Conservation (phyloP, 495 filamentous ascomycete genomes). For the Aspergillus homomorphus region DNA sequence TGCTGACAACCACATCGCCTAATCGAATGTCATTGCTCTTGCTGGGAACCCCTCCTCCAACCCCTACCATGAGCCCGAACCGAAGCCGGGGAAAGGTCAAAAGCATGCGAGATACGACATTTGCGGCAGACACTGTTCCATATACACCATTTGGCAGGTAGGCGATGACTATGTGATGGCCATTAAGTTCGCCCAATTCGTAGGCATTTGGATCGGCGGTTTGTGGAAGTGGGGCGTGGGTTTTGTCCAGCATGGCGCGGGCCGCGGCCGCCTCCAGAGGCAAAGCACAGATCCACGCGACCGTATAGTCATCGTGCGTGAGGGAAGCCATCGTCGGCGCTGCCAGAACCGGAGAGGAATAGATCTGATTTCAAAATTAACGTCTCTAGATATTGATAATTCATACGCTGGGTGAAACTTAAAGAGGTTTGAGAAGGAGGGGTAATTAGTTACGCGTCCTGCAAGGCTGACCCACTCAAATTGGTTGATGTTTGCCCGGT, state of each 20-base stretch:
- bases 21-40: neutral
- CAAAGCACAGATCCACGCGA: slow-evolving; percentile 5
- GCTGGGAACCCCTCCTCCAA: slow-evolving; percentile 1
- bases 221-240: neutral
- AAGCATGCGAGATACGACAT: neutral
- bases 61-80: slow-evolving; percentile 1
- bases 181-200: neutral
- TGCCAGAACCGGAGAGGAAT: too few species aligned
- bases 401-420: too few species aligned
- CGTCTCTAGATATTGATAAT: too few species aligned
- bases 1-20: neutral
- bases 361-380: too few species aligned
- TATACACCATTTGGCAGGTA: neutral
- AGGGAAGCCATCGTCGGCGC: too few species aligned
- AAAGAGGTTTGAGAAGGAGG: too few species aligned
- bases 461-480: too few species aligned
- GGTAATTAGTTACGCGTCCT: too few species aligned
- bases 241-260: neutral
- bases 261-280: slow-evolving; percentile 6
- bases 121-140: neutral
- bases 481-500: too few species aligned
- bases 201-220: neutral
- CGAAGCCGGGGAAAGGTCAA: neutral
- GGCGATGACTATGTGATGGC: neutral
- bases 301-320: slow-evolving; percentile 2